These are phyloP conservation scores for Cryptosporidium sp. DNA, from an alignment of 169 alveolate species.

Conservation along the genomic window DNA sequence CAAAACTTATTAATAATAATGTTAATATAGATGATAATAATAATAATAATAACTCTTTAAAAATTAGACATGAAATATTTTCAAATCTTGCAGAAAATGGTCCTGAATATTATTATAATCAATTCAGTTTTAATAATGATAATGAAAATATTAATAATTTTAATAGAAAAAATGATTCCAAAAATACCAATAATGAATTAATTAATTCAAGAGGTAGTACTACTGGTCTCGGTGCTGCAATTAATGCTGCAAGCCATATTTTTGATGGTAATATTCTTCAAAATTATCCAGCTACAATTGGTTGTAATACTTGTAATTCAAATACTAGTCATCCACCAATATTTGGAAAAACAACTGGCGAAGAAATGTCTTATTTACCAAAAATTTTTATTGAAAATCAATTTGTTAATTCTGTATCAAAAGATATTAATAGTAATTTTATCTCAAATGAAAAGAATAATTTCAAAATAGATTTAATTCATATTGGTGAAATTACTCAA, in stretches of 20 bases:
- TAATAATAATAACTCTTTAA: not conserved
- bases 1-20: not conserved
- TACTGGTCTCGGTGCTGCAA: conserved; percentile 52
- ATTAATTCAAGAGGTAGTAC: conserved; percentile 23
- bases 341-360: conserved; percentile 38
- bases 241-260: conserved; percentile 61
- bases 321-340: conserved; percentile 56
- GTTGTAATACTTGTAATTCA: conserved; percentile 32
- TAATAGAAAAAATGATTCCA: not conserved
- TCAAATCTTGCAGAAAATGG: conserved; percentile 41
- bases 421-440: not conserved
- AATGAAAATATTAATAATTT: not conserved
- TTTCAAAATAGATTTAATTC: conserved; percentile 32
- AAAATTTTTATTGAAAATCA: conserved; percentile 20
- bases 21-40: not conserved
- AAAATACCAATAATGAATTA: not conserved
- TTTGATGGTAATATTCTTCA: conserved; percentile 60
- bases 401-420: not conserved
- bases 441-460: conserved; percentile 12
- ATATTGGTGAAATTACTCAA: conserved; percentile 42
- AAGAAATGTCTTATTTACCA: conserved; percentile 60
- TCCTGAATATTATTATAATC: conserved; percentile 55
- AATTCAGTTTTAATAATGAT: not conserved
- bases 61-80: conserved; percentile 17
- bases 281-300: conserved; percentile 56